Percentiles rank a stretch among this genome's conserved stretches.
These are phyloP conservation scores for Helminthosporium solani DNA, from an alignment of 2,329 filamentous ascomycete species.

Conservation along the genomic window DNA sequence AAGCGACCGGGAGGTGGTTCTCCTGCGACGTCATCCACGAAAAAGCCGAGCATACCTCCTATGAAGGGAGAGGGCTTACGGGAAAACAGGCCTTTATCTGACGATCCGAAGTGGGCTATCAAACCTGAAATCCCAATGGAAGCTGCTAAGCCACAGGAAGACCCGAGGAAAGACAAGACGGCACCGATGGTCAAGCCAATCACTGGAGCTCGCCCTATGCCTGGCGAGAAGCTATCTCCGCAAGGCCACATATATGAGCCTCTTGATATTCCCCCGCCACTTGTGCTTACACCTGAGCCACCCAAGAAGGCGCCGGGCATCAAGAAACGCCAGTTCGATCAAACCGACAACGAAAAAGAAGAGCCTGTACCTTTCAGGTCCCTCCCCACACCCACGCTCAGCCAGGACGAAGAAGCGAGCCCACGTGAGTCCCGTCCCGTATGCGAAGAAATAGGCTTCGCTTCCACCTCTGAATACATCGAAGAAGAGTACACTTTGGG, in stretches of 20 bases:
- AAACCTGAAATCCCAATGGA: not conserved
- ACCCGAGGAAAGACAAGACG: conserved; percentile 10
- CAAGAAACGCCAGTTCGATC: conserved; percentile 22
- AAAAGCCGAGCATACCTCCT: conserved; percentile 2
- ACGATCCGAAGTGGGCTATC: not conserved
- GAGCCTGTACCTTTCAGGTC: conserved; percentile 7
- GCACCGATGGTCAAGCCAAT: conserved; percentile 3
- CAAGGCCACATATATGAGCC: conserved; percentile 37
- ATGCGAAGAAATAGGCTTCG: conserved; percentile 56
- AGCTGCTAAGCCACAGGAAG: not conserved
- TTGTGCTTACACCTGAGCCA: conserved; percentile 25
- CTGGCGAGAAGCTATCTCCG: conserved; percentile 25
- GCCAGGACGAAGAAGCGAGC: conserved; percentile 2
- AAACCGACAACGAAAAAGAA: conserved; percentile 19
- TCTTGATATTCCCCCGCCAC: conserved; percentile 29
- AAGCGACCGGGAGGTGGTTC: not conserved
- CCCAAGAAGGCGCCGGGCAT: conserved; percentile 15
- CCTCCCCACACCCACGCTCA: conserved; percentile 1
- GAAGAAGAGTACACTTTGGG: conserved; percentile 46
- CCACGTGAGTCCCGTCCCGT: conserved; percentile 22
- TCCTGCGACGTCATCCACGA: too few species aligned
- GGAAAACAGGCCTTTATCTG: not conserved
- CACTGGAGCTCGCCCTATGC: conserved; percentile 5
- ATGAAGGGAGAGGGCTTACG: not conserved
- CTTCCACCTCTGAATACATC: conserved; percentile 47